Base-by-base conservation (phyloP, 768 basidiomycete genomes). In the Myochromella boudieri region DNA sequence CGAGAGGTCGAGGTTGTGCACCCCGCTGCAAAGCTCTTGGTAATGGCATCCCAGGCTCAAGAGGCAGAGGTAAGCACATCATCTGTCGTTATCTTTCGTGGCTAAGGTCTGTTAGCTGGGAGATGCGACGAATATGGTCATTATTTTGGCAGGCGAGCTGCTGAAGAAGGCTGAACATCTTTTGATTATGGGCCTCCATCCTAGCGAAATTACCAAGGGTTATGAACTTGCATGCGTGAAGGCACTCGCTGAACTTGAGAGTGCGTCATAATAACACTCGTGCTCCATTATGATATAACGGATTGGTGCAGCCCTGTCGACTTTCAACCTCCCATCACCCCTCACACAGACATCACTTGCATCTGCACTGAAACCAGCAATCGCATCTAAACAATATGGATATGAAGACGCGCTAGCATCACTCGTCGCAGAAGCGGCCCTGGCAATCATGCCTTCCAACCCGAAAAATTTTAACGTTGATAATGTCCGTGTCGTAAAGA, bases 1-100 rank as follows among this genome's bases (percentile, higher is more conserved):
- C 81, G 87, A 54, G 97, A 99, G 71, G 85, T 98, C 62, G 97
- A 99, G 63, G 93, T 99, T 46, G 93, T 98, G 12, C 97, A 99
- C 67, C 97, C 97, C 1, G 97, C 95, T 4, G 97, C 95, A 25
- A 99, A 98, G 64, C 75, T 99, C n/a, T 72, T 98, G n/a, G 95
- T 97, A 11, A 97, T 97, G 93, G 92, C 94, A 21, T 91, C 90
- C 21, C 94, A 97, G 61, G 91, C 95, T 10, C 97, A 98, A 65
- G 97, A 97, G 65, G 66, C 84, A 0, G 95, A 98, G 80, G 94
- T 92, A 48, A 51, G 81, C 67, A 14, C 28, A 39, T 20, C 26
- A 40, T 48, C 45, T 6, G 14, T 26, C 2, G 20, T 9, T n/a
- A 26, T 26, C 12, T 27, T 28, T 34, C 42, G 29, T 42, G 32